These are phyloP conservation scores for Ceratocystis lukuohia DNA, from an alignment of 2,329 filamentous ascomycete species.

Conservation along the genomic window DNA sequence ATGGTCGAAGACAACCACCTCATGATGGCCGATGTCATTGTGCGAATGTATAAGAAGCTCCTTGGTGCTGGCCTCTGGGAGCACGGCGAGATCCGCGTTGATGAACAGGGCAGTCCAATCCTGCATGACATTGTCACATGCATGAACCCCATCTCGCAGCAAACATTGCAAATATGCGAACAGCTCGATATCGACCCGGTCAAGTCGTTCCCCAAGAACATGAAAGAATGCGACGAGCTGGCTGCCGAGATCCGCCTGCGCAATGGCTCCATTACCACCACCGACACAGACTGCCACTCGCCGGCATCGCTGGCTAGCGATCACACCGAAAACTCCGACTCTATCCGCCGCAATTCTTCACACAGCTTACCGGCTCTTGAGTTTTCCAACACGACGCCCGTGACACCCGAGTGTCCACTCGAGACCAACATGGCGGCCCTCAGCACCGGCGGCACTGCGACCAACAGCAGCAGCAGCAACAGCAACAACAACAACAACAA, in stretches of 20 bases:
- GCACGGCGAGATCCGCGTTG: constrained; percentile 49
- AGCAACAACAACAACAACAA: background rate
- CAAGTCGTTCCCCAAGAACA: constrained; percentile 14
- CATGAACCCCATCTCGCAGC: constrained; percentile 11
- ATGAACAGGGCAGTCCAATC: constrained; percentile 48
- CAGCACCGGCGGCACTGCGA: background rate
- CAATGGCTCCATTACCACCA: constrained; percentile 5
- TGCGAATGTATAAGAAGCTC: constrained; percentile 53
- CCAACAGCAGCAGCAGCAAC: background rate
- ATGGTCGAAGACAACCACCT: constrained; percentile 53
- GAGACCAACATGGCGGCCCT: background rate
- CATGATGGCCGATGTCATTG: constrained; percentile 49
- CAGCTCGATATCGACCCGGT: constrained; percentile 13
- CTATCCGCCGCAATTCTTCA: background rate
- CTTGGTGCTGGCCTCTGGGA: constrained; percentile 45
- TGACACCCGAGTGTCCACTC: background rate
- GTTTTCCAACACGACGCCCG: background rate
- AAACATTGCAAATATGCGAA: constrained; percentile 13
- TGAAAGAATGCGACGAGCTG: constrained; percentile 7
- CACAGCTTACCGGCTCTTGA: background rate
- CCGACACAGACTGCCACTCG: background rate
- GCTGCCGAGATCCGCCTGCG: constrained; percentile 9
- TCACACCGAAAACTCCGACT: constrained; percentile 7
- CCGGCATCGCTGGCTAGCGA: constrained; percentile 12
- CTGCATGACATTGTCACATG: constrained; percentile 47